These are phyloP conservation scores for Phyllostachys edulis DNA, from an alignment of 176 grass and related monocot genomes.

Conservation along the genomic window DNA sequence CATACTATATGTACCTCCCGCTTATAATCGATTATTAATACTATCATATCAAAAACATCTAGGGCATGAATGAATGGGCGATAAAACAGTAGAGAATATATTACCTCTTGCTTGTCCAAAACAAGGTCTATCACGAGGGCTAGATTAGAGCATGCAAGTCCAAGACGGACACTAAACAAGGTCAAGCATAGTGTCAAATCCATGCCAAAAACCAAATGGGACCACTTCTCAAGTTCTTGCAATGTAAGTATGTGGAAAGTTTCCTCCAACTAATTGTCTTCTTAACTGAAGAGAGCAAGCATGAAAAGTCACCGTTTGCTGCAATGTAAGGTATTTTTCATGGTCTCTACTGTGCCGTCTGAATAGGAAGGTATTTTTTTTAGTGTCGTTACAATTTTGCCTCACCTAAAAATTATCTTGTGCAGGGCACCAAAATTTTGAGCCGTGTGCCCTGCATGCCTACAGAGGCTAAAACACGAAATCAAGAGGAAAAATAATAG, in stretches of 20 bases:
- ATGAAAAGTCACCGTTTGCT: constrained; percentile 75
- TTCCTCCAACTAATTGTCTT: constrained; percentile 92
- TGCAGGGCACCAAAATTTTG: not conserved
- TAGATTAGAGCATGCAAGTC: constrained; percentile 82
- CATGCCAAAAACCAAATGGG: constrained; percentile 99
- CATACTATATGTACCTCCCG: not conserved
- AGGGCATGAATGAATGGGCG: not conserved
- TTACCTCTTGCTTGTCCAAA: constrained; percentile 98
- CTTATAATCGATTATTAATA: constrained; percentile 11
- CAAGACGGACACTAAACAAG: constrained; percentile 90
- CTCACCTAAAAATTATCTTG: not conserved
- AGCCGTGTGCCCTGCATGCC: not conserved
- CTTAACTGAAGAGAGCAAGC: constrained; percentile 75
- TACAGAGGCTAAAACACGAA: not conserved
- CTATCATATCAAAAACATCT: not conserved
- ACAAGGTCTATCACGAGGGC: constrained; percentile 57
- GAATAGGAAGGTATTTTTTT: not conserved
- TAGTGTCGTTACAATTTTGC: not conserved
- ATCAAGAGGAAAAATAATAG: not conserved
- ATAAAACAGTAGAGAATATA: constrained; percentile 25
- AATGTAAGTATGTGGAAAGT: constrained; percentile 81
- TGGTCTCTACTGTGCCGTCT: not conserved
- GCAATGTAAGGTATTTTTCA: constrained; percentile 44
- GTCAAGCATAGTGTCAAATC: constrained; percentile 77
- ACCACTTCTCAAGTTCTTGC: constrained; percentile 93